Conservation (phyloP, 78 protist species). For the Pigoraptor vietnamica region DNA sequence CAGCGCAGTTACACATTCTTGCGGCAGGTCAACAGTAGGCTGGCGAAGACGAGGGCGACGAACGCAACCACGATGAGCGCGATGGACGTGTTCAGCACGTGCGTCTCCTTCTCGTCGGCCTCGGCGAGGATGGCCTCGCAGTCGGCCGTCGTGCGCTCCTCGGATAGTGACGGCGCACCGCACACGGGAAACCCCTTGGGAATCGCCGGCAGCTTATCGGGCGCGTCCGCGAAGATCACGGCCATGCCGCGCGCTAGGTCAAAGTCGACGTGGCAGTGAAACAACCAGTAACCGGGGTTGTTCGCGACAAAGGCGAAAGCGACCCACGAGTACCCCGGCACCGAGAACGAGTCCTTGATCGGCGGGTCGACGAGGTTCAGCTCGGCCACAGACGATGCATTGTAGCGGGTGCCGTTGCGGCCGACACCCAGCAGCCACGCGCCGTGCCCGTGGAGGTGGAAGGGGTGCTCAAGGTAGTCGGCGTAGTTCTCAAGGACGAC, state of each 20-base stretch:
- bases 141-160: not conserved
- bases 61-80: not conserved
- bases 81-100: not conserved
- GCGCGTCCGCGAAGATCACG: not conserved
- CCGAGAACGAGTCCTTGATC: not conserved
- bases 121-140: not conserved
- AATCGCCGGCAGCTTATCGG: not conserved
- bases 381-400: not conserved
- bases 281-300: slow-evolving; percentile 23
- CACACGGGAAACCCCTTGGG: not conserved
- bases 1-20: not conserved
- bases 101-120: not conserved
- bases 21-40: not conserved
- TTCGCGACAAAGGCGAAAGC: not conserved
- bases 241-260: slow-evolving; percentile 10
- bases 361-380: not conserved
- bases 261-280: slow-evolving; percentile 20
- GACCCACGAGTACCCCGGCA: slow-evolving; percentile 11
- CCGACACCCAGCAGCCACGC: not conserved
- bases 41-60: not conserved
- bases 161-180: not conserved
- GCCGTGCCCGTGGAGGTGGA: slow-evolving; percentile 2
- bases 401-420: not conserved
- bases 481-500: not conserved
- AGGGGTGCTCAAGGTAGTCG: slow-evolving; percentile 3